Conservation (phyloP, 2,329 filamentous ascomycete genomes). For the Aspergillus hortae region DNA sequence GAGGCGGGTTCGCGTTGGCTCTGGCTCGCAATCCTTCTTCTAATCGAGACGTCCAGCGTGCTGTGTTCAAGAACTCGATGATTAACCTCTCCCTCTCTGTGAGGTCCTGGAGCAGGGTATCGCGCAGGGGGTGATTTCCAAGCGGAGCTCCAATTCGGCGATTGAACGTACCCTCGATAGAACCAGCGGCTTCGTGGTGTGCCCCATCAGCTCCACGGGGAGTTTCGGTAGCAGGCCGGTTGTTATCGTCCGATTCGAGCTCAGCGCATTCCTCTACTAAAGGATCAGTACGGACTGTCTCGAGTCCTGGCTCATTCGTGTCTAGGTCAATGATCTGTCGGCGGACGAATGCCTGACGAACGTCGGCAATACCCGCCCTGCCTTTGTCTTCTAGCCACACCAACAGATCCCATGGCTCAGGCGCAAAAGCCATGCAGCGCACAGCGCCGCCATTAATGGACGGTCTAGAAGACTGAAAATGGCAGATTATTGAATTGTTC, state of each 20-base stretch:
- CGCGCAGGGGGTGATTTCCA: slow-evolving; percentile 29
- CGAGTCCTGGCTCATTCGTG: slow-evolving; percentile 28
- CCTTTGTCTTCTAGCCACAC: slow-evolving; percentile 88
- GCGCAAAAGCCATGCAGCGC: slow-evolving; percentile 87
- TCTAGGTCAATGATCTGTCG: slow-evolving; percentile 42
- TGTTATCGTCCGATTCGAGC: slow-evolving; percentile 22
- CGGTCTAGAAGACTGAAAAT: slow-evolving; percentile 74
- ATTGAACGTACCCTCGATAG: slow-evolving; percentile 20
- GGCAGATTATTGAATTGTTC: slow-evolving; percentile 58
- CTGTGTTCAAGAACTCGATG: slow-evolving; percentile 41
- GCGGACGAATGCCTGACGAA: slow-evolving; percentile 44
- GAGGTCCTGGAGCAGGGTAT: slow-evolving; percentile 36
- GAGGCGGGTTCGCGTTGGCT: slow-evolving; percentile 24
- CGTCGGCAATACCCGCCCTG: slow-evolving; percentile 45
- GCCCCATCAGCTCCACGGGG: slow-evolving; percentile 20
- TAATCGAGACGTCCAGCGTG: slow-evolving; percentile 35
- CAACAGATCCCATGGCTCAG: slow-evolving; percentile 82
- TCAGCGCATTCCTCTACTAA: slow-evolving; percentile 24
- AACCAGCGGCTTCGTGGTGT: slow-evolving; percentile 22
- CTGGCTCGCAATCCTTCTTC: slow-evolving; percentile 29
- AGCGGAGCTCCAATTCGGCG: slow-evolving; percentile 17
- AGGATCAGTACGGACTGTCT: slow-evolving; percentile 32
- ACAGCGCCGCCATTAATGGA: slow-evolving; percentile 72
- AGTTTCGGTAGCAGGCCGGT: slow-evolving; percentile 12
- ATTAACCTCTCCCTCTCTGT: slow-evolving; percentile 42